These are phyloP conservation scores for Cornus suecica DNA, from an alignment of 148 eudicot genomes.

Conservation along the genomic window DNA sequence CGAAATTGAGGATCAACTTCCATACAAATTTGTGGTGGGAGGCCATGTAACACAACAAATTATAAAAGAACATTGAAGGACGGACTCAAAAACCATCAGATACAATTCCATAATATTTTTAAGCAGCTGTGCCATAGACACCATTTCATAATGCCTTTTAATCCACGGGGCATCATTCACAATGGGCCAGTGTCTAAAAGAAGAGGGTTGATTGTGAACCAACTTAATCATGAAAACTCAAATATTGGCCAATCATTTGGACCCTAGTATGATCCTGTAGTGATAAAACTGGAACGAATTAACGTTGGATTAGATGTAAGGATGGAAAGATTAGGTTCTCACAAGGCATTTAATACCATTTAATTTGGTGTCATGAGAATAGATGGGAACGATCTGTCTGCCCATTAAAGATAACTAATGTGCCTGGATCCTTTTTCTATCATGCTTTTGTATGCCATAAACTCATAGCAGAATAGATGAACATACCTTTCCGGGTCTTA, in stretches of 20 bases:
- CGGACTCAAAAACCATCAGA: not conserved
- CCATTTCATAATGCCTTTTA: no score
- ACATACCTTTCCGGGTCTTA: slow-evolving; percentile 79
- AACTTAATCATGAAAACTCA: no score
- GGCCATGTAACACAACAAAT: not conserved
- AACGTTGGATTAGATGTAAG: no score
- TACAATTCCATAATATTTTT: not conserved
- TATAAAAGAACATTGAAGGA: not conserved
- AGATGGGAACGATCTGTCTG: not conserved
- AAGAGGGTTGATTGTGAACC: no score
- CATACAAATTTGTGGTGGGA: not conserved
- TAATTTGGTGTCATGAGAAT: slow-evolving; percentile 1
- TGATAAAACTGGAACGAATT: not conserved
- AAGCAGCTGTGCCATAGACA: not conserved
- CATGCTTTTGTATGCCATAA: not conserved
- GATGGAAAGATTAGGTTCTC: no score
- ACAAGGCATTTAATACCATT: not conserved
- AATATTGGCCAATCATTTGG: no score
- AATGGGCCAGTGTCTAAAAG: no score
- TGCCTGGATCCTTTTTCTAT: not conserved
- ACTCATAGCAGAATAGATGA: slow-evolving; percentile 5
- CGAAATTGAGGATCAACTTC: not conserved
- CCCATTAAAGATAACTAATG: not conserved
- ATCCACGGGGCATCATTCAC: no score
- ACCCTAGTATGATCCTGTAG: no score